Evolutionary conservation across 192 early-diverging fungal species (phyloP).

Genomic region (Phycomyces blakesleeanus): DNA sequence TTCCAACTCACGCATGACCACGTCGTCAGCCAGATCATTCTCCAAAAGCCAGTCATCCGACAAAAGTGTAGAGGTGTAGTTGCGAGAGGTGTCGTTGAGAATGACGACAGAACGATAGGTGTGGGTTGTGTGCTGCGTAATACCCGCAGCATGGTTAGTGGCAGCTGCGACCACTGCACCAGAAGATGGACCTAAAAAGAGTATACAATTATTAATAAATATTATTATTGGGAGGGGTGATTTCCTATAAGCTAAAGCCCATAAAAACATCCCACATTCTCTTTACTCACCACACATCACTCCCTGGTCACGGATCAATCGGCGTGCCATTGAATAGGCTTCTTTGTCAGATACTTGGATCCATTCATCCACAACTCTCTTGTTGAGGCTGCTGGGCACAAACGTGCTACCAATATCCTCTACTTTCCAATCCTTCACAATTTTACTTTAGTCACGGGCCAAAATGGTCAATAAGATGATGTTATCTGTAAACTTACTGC

Average conservation of each 20-base stretch:
- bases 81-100: slow-evolving; percentile 65
- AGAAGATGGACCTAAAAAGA: slow-evolving; percentile 54
- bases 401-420: slow-evolving; percentile 72
- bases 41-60: slow-evolving; percentile 78
- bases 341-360: slow-evolving; percentile 64
- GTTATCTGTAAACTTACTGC: too few species aligned
- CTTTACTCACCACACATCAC: slow-evolving; percentile 49
- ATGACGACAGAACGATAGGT: slow-evolving; percentile 47
- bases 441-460: too few species aligned
- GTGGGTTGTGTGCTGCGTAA: slow-evolving; percentile 30
- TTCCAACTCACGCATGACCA: slow-evolving; percentile 51
- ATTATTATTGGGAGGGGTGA: too few species aligned
- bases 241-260: too few species aligned
- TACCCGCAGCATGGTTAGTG: slow-evolving; percentile 40
- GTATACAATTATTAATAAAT: too few species aligned
- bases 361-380: slow-evolving; percentile 57
- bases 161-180: slow-evolving; percentile 67
- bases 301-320: slow-evolving; percentile 58
- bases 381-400: slow-evolving; percentile 52
- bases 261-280: too few species aligned
- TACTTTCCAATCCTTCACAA: slow-evolving; percentile 53
- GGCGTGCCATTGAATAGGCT: slow-evolving; percentile 66
- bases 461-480: too few species aligned
- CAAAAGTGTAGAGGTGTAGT: slow-evolving; percentile 65
- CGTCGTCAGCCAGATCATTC: slow-evolving; percentile 67